Evolutionary conservation across 129 eudicot species (phyloP).

Genomic region (Artemisia annua): DNA sequence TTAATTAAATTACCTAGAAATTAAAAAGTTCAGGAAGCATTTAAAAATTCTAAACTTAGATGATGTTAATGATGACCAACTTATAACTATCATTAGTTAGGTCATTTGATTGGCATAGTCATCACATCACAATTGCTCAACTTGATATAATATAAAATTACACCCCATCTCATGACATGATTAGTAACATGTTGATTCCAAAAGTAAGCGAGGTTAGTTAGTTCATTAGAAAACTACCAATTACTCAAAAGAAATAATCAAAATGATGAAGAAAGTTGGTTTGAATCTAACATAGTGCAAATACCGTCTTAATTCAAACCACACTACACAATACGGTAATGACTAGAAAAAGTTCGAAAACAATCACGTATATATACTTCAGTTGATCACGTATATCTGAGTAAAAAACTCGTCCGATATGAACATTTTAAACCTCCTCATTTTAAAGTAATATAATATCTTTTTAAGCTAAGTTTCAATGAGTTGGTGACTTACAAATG

Average conservation of each 20-base stretch:
- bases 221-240: background rate
- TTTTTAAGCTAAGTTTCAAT: too few relatives aligned
- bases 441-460: too few relatives aligned
- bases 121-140: constrained; percentile 30
- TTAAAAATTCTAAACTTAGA: background rate
- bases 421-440: too few relatives aligned
- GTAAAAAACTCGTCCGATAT: too few relatives aligned
- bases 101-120: constrained; percentile 33
- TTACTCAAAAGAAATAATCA: background rate
- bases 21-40: background rate
- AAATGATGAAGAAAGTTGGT: background rate
- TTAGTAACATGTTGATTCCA: constrained; percentile 19
- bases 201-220: constrained; percentile 22
- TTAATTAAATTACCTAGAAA: too few relatives aligned
- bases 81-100: constrained; percentile 27
- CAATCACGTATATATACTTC: too few relatives aligned
- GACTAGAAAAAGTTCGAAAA: too few relatives aligned
- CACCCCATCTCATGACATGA: constrained; percentile 21
- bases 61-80: constrained; percentile 27
- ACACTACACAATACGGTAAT: too few relatives aligned
- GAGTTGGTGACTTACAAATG: too few relatives aligned
- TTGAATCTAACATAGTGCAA: too few relatives aligned
- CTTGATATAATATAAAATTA: constrained; percentile 16
- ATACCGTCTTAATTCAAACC: too few relatives aligned
- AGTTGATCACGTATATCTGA: too few relatives aligned